Evolutionary conservation across 192 early-diverging fungal genomes (phyloP), one percentile per base, ranked within the genome.

Genomic region (Coemansia sp.): DNA sequence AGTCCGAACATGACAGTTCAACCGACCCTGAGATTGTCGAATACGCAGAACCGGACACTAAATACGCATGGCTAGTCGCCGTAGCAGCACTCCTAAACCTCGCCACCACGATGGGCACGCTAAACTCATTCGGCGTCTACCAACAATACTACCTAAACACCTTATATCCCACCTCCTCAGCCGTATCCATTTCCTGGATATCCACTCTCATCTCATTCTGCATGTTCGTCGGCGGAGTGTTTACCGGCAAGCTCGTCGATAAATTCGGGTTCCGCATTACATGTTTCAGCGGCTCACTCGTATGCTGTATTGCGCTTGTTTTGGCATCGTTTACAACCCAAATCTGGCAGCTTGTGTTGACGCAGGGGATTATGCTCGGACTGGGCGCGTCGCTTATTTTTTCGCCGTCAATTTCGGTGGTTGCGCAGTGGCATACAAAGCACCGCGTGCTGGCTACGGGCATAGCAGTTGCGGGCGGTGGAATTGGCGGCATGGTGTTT

Each of bases 331-430:
- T 69, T 22, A 54, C 73, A 26, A 44, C 25, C 2, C 14, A 66
- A 26, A 52, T 86, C 6, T 89, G 88, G 88, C 87, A 91, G 34
- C 65, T 91, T 15, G 74, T 87, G 21, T 61, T 89, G 25, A 83
- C 90, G 5, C 90, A 91, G 61, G 87, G 87, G 17, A 62, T 90
- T 20, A 65, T 93, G 60, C 87, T 88, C 66, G 91, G 91, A 7
- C 55, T 88, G 28, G 89, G 88, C 6, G 68, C 76, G 8, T 81
- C 80, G 11, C 58, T 93, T n/a, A 60, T 86, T 9, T 90, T 85
- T 51, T 84, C 88, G n/a, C 87, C 88, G 2, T 84, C 84, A 10
- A 83, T 91, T 38, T 74, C 82, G 20, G 80, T 87, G 3, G 81
- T 85, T 19, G 65, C 81, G 2, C 88, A 91, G 53, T 93, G 87